Evolutionary conservation across 768 basidiomycete genomes (phyloP).

Genomic region (Pleurotus salmoneostramineus): DNA sequence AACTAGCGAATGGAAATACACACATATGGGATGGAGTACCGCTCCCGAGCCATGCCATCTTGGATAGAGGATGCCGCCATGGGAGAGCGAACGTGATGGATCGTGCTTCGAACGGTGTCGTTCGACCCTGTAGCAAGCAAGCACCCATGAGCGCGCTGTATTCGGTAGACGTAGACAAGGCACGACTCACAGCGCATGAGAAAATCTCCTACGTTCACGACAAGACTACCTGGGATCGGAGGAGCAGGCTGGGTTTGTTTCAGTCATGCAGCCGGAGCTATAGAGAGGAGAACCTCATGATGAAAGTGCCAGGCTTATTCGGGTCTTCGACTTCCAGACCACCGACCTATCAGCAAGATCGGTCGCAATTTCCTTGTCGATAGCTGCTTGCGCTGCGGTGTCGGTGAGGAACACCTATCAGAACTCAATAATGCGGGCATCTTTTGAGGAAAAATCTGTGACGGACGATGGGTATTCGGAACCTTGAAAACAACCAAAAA

Average conservation of each 20-base stretch:
- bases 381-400: too few species aligned
- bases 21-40: slow-evolving; percentile 64
- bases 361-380: too few species aligned
- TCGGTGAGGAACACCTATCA: too few species aligned
- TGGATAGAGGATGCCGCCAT: slow-evolving; percentile 9
- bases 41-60: slow-evolving; percentile 39
- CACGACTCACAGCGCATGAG: slow-evolving; percentile 39
- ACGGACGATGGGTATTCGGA: too few species aligned
- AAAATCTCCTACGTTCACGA: slow-evolving; percentile 51
- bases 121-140: slow-evolving; percentile 32
- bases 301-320: slow-evolving; percentile 35
- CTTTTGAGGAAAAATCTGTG: too few species aligned
- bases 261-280: neutral
- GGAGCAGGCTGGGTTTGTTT: slow-evolving; percentile 28
- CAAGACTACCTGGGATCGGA: slow-evolving; percentile 39
- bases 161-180: neutral
- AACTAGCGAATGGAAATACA: slow-evolving; percentile 13
- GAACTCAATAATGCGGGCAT: too few species aligned
- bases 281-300: slow-evolving; percentile 16
- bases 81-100: slow-evolving; percentile 52
- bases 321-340: slow-evolving; percentile 63
- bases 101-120: slow-evolving; percentile 42
- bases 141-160: neutral
- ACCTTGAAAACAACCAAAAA: too few species aligned
- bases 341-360: too few species aligned